Base-by-base conservation (phyloP, 371 early-diverging fungal genomes). In the Gilbertella persicaria region DNA sequence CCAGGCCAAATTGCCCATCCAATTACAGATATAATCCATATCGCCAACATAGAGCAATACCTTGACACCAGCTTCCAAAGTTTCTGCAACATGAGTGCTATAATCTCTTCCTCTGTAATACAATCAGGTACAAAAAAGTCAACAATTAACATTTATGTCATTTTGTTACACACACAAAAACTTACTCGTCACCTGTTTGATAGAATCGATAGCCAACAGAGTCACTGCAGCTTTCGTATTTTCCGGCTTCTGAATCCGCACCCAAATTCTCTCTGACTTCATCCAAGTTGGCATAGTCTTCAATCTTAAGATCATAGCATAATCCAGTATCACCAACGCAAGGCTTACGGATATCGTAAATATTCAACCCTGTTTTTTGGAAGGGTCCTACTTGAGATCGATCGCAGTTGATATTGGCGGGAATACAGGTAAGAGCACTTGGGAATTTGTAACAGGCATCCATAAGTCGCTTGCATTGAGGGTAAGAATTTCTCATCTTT, bases 1-100 rank as follows among this genome's bases (percentile, higher is more conserved):
- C 92, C 92, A 94, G 0, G 88, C 92, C 76, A 90, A 87, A 84
- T 92, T 94, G 41, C 94, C 94, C 47, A 88, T 80, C 92, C 64
- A 64, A 36, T 64, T 64, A 59, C 64, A 58, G 10, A 58, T 54
- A 54, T 52, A 64, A 13, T 64, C 64, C 64, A 64, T 64, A 20
- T 64, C 64, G 19, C 64, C 64, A 17, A 63, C 91, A 63, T 95
- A 97, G 19, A 97, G 66, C 41, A 97, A 66, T 12, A 96, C 83
- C 33, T 86, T 79, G 53, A 95, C 78, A 28, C 93, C 93, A 10
- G 60, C 42, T 33, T 60, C 60, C 8, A 60, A 23, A 1, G 58
- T 57, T 47, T 81, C 83, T 42, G 90, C 91, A 39, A 62, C 63
- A 17, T 52, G 41, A 12, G 24, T 7, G 2, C 43, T 42, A 10